These are phyloP conservation scores for Melampsora larici-populina DNA, from an alignment of 1,284 basidiomycete genomes.

Conservation along the genomic window DNA sequence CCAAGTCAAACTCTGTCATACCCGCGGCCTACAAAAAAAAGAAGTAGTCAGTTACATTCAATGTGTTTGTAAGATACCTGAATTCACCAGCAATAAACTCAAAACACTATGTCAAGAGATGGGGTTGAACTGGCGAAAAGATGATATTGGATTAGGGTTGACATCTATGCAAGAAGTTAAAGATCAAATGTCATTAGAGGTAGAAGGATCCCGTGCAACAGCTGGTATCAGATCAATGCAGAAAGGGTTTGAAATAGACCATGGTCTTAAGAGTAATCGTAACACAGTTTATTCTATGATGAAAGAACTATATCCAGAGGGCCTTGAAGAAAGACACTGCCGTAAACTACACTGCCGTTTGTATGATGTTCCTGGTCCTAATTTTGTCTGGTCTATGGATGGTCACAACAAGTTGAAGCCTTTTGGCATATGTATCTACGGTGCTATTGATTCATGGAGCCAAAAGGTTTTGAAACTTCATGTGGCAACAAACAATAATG, in stretches of 20 bases:
- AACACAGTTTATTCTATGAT: background rate
- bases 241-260: background rate
- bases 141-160: too few species aligned
- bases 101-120: background rate
- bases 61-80: background rate
- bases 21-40: background rate
- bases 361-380: background rate
- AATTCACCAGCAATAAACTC: background rate
- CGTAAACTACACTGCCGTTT: background rate
- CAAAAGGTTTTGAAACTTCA: background rate
- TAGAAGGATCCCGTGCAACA: too few species aligned
- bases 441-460: constrained; percentile 11
- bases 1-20: background rate
- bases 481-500: too few species aligned
- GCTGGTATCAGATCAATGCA: too few species aligned
- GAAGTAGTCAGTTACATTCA: background rate
- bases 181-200: too few species aligned
- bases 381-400: too few species aligned
- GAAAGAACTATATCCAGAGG: background rate
- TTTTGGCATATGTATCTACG: constrained; percentile 18
- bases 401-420: constrained; percentile 8
- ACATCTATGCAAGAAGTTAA: too few species aligned
- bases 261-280: background rate
- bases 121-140: too few species aligned
- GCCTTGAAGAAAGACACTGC: background rate